Base-by-base conservation (phyloP, 2,329 filamentous ascomycete species). In the Fusarium compactum region DNA sequence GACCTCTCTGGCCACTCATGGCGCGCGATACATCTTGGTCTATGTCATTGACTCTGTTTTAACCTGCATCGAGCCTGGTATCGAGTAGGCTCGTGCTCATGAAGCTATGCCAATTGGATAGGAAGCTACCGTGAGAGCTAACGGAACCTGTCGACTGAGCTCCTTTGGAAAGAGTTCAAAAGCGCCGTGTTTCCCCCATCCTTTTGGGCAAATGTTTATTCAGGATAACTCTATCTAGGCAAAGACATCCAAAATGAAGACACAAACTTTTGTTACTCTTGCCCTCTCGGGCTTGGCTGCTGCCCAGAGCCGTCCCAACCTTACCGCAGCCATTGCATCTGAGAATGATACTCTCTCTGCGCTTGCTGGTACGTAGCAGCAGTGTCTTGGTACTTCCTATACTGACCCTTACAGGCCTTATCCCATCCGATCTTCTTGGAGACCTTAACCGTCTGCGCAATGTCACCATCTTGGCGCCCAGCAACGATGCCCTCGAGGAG, bases 401-500 rank as follows among this genome's bases (percentile, higher is more conserved):
- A 30, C 62, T 73, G 24, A 73, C 55, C 25, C n/a, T 14, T n/a
- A 2, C 15, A 78, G 76, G 40, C 3, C 70, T 78, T 6, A 61
- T 78, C 12, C 16, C 38, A 79, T 58, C 68, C n/a, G 61, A 34
- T 15, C 72, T 75, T 53, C 62, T 67, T 18, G 55, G 67, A 29
- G 32, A 59, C 8, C 66, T 76, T 15, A 29, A 48, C 24, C 56
- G 63, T 27, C 46, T 67, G 1, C 47, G 54, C 16, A 76, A 76
- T 62, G 65, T 76, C 53, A 76, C 76, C 34, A 78, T 89, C 70
- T 85, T 90, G 67, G 87, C 84, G 0, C 88, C 88, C 20, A 84
- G 79, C 75, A 87, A 88, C 69, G 80, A 80, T 6, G 86, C 86
- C 14, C 86, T 89, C 78, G 78, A 82, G 51, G 79, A 80, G 41